These are phyloP conservation scores for Pueraria montana DNA, from an alignment of 306 rosid genomes.

Conservation along the genomic window DNA sequence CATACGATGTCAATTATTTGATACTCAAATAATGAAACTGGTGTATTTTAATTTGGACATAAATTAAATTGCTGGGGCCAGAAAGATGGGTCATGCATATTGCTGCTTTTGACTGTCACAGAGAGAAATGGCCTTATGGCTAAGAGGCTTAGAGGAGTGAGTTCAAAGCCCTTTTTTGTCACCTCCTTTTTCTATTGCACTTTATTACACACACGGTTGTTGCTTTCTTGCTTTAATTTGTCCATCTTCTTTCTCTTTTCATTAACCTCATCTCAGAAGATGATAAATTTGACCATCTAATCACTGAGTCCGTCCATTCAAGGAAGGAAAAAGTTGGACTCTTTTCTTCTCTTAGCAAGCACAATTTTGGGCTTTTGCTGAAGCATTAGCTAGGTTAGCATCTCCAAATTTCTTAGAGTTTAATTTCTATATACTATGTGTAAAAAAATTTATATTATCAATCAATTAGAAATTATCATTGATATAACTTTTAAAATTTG, in stretches of 20 bases:
- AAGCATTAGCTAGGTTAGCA: conserved; percentile 16
- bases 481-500: neutral
- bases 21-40: neutral
- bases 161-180: conserved; percentile 48
- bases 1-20: neutral
- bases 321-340: conserved; percentile 40
- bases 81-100: conserved; percentile 27
- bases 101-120: conserved; percentile 46
- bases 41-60: neutral
- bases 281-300: conserved; percentile 62
- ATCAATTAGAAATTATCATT: neutral
- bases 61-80: conserved; percentile 1
- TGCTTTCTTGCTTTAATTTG: conserved; percentile 51
- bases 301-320: conserved; percentile 46
- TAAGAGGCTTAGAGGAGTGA: conserved; percentile 43
- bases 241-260: conserved; percentile 44
- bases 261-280: conserved; percentile 51
- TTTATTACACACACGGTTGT: conserved; percentile 36
- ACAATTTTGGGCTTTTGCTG: conserved; percentile 47
- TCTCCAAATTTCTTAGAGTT: neutral
- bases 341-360: conserved; percentile 36
- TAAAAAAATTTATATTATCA: too few relatives aligned
- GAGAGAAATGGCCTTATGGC: conserved; percentile 18
- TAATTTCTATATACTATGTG: too few relatives aligned
- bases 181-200: conserved; percentile 13